Base-by-base conservation (phyloP, 1,284 basidiomycete species). In the Ganoderma boninense region DNA sequence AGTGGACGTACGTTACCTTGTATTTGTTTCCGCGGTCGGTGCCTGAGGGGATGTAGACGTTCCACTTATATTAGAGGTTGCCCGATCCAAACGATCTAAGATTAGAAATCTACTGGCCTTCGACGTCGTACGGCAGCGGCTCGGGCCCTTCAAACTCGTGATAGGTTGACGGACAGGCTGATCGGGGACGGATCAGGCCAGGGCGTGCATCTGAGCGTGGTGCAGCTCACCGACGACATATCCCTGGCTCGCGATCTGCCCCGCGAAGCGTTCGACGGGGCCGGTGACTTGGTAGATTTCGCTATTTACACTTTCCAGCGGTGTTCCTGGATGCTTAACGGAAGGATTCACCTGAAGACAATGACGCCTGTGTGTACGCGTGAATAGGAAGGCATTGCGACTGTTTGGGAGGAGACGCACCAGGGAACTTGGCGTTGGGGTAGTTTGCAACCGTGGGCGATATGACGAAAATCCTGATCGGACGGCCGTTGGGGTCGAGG, bases 71-170 rank as follows among this genome's bases (percentile, higher is more conserved):
- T 44, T 5, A 62, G 60, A 62, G 60, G 59, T 4, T 35, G 38
- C 59, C 59, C 40, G n/a, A 42, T n/a, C 38, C 23, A 6, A 20
- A 26, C 26, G 20, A 64, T 56, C 5, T 44, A 18, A 13, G 2
- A 64, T 40, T 59, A 26, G 67, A 68, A 69, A n/a, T 63, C 43
- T 67, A 69, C 77, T 54, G 71, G 87, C 95, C 96, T 85, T 95
- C 93, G 0, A 83, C 85, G 78, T 97, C 95, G 78, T 97, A 98
- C 0, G 95, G 89, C 69, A 98, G 91, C 0, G 96, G 82, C 65
- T 95, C 95, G 0, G 95, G 93, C 0, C 94, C 93, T 79, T 95
- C 89, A 70, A 97, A 97, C 78, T 98, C 96, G 78, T 98, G 96
- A 81, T 94, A 98, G 32, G 86, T 87, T 6, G 92, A 95, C 0